Evolutionary conservation across 116 monocot genomes (phyloP), one percentile per base, ranked within the genome.

Genomic region (Dioscorea cayenensis): DNA sequence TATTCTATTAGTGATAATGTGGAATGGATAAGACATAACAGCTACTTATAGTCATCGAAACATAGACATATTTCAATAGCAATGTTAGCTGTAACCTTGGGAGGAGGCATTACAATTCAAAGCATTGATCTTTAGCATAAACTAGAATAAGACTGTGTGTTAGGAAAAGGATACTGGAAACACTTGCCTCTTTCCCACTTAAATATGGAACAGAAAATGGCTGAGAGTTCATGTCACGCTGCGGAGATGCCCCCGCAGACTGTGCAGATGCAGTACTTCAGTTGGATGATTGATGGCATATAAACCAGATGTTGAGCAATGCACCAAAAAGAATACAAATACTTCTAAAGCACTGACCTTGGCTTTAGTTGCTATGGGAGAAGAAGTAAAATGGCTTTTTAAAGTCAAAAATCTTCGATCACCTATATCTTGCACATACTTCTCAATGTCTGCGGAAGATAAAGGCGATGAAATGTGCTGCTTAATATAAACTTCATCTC

Each of bases 401-500:
- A 81, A 72, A 63, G 63, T 85, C 51, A 72, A 78, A 78, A 92
- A 96, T 77, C 96, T 90, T 23, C 83, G 82, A 75, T 88, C 76
- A 6, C 90, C 88, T 81, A 96, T 84, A 28, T 92, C 93, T 62
- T 72, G 80, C 49, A 92, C 81, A 70, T 96, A 96, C 58, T 88
- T 90, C 71, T 82, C 80, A 65, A 96, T 87, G 14, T 96, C 90
- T 16, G 76, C 68, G 68, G 50, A 62, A 74, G 86, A 86, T 70
- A 96, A 79, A 50, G 60, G 75, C 32, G 96, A 96, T 49, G 92
- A 92, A 36, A 52, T 83, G 37, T 96, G 96, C 67, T 92, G 96
- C 68, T 92, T 96, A 50, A 96, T 77, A 75, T 87, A 96, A 43
- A 92, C 85, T 80, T 86, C 88, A 84, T 96, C 96, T 79, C 87